A percentile compares a stretch with the other conserved stretches of the same genome.
Evolutionary conservation across 2,329 filamentous ascomycete genomes (phyloP).

Genomic region (Colletotrichum sp.): DNA sequence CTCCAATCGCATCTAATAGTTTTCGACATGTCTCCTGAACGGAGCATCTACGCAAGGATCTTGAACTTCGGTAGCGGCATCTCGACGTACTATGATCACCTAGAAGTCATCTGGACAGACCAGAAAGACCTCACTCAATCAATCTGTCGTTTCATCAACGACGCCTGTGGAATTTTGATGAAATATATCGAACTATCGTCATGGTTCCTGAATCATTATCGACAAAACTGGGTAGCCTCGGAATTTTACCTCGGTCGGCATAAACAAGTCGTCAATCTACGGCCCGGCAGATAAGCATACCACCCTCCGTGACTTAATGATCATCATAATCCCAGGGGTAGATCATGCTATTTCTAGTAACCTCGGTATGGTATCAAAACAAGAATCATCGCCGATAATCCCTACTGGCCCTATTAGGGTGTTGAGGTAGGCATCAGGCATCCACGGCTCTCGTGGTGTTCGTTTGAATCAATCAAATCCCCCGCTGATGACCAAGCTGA

Average conservation of each 20-base stretch:
- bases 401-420: background rate
- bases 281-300: background rate
- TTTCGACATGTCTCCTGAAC: background rate
- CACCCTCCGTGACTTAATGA: background rate
- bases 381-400: background rate
- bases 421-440: no score
- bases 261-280: background rate
- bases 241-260: background rate
- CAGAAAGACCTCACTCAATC: background rate
- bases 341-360: background rate
- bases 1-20: constrained; percentile 5
- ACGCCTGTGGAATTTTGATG: background rate
- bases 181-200: background rate
- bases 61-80: background rate
- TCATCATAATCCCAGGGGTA: background rate
- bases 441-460: no score
- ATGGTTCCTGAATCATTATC: background rate
- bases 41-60: background rate
- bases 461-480: background rate
- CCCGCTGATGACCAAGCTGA: background rate
- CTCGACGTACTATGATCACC: background rate
- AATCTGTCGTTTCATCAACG: background rate
- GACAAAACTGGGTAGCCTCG: background rate
- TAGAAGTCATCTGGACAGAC: background rate
- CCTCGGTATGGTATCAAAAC: background rate